phyloP scores from a whole-genome alignment of 176 grass and related monocot genomes.

The Dendrocalamus sinicus region DNA sequence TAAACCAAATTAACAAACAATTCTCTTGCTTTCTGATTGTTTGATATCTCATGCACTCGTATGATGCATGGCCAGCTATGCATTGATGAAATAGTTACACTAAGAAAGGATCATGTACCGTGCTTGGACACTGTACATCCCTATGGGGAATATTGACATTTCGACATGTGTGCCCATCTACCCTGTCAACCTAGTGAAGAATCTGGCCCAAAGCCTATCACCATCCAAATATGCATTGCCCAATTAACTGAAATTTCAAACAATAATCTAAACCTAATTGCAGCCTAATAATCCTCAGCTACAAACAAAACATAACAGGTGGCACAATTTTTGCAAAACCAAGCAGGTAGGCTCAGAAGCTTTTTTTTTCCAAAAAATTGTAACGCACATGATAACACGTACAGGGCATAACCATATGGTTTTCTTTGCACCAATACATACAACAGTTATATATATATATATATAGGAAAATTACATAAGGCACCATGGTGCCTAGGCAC shows the following conservation, averaged over 20 bases:
- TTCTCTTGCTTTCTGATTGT: not conserved
- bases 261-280: not conserved
- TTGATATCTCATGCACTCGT: not conserved
- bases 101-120: not conserved
- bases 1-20: not conserved
- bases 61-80: not conserved
- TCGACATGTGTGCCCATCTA: not conserved
- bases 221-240: not conserved
- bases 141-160: not conserved
- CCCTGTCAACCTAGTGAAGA: not conserved
- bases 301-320: conserved; percentile 1
- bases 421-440: not conserved
- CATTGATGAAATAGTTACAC: not conserved
- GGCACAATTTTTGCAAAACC: not conserved
- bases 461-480: no score
- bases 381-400: not conserved
- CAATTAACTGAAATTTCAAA: not conserved
- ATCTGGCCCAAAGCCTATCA: not conserved
- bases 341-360: not conserved
- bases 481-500: no score
- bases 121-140: not conserved
- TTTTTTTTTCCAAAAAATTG: not conserved
- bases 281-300: not conserved
- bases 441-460: no score
- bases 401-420: not conserved